Conservation (phyloP, 768 basidiomycete species). For the Mycena amicta region DNA sequence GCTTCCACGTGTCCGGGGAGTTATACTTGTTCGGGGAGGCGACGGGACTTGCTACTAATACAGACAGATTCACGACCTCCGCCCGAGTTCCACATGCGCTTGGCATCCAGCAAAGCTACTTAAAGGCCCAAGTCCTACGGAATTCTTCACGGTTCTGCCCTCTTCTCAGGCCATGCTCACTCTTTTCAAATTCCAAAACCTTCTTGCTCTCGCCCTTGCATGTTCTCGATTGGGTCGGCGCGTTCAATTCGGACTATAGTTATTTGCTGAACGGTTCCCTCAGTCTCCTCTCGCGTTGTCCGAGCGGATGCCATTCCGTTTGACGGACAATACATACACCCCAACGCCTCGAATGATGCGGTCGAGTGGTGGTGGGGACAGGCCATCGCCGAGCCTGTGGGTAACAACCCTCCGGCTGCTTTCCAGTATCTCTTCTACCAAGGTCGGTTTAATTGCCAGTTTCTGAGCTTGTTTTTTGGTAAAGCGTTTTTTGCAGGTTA, state of each 20-base stretch:
- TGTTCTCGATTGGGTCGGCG: not conserved
- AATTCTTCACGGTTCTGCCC: no score
- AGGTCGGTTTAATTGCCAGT: conserved; percentile 16
- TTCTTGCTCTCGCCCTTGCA: not conserved
- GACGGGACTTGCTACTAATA: no score
- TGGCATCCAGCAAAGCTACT: no score
- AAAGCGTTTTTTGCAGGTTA: no score
- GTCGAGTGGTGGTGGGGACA: conserved; percentile 30
- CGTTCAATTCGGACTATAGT: not conserved
- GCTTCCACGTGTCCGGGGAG: no score
- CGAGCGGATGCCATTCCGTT: conserved; percentile 11
- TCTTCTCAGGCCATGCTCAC: no score
- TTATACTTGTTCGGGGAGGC: no score
- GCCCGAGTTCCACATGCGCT: no score
- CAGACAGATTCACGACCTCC: no score
- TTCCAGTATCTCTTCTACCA: conserved; percentile 27
- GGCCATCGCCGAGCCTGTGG: conserved; percentile 10
- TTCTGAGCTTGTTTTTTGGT: no score
- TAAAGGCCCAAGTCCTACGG: no score
- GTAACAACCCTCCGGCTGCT: conserved; percentile 17
- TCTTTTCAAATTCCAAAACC: no score
- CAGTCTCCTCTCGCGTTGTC: not conserved
- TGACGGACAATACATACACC: conserved; percentile 25
- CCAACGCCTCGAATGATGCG: conserved; percentile 19
- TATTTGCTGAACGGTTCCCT: not conserved